These are phyloP conservation scores for Sporopachydermia quercuum DNA, from an alignment of 805 yeast genomes.

Conservation along the genomic window DNA sequence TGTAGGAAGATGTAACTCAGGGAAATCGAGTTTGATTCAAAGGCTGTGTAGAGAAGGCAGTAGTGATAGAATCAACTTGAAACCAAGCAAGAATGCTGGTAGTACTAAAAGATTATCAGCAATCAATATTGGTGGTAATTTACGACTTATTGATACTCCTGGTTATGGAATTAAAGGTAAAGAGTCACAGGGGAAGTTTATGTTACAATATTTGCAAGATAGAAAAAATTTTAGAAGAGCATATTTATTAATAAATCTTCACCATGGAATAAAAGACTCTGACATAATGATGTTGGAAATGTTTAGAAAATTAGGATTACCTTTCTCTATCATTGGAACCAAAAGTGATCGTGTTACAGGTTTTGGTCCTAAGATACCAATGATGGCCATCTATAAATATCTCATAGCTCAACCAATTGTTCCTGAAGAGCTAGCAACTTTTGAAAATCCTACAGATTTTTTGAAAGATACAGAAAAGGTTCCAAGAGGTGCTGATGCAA, in stretches of 20 bases:
- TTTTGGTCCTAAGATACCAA: background rate
- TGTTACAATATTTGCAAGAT: constrained; percentile 28
- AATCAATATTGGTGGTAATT: constrained; percentile 26
- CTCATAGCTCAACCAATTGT: background rate
- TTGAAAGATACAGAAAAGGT: background rate
- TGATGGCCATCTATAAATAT: background rate
- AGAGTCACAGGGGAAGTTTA: constrained; percentile 33
- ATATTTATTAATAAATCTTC: constrained; percentile 30
- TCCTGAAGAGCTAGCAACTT: background rate
- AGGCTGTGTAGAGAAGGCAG: background rate
- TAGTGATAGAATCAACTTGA: background rate
- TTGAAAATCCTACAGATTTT: background rate
- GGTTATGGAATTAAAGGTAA: constrained; percentile 42
- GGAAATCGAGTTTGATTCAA: background rate
- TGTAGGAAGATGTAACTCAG: background rate
- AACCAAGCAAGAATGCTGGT: background rate
- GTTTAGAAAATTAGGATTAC: constrained; percentile 26
- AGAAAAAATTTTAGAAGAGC: constrained; percentile 26
- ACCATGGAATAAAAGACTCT: constrained; percentile 27
- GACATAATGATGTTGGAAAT: constrained; percentile 27
- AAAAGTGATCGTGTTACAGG: constrained; percentile 26
- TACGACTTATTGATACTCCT: constrained; percentile 39
- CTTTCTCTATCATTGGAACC: constrained; percentile 36
- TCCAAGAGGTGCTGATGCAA: background rate
- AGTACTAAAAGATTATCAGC: background rate